phyloP scores from a whole-genome alignment of 768 basidiomycete species.

The Crassisporium funariophilum region DNA sequence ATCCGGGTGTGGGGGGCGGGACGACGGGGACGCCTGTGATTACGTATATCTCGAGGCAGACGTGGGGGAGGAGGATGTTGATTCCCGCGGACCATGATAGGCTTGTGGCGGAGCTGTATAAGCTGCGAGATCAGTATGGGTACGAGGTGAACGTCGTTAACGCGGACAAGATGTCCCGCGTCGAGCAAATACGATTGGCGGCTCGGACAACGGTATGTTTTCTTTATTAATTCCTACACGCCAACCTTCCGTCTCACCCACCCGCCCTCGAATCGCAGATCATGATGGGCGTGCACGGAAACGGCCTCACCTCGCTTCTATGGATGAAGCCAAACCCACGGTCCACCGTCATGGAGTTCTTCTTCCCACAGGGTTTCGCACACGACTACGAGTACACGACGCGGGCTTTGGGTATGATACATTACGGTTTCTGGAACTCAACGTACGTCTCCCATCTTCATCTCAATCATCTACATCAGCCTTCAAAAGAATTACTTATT shows the following conservation, averaged over 20 bases:
- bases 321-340: slow-evolving; percentile 90
- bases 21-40: slow-evolving; percentile 71
- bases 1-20: slow-evolving; percentile 42
- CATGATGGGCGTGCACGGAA: slow-evolving; percentile 94
- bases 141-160: slow-evolving; percentile 89
- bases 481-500: no score
- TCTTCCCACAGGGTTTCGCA: slow-evolving; percentile 82
- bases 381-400: slow-evolving; percentile 84
- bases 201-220: slow-evolving; percentile 79
- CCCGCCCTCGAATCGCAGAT: no score
- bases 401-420: slow-evolving; percentile 79
- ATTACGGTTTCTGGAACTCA: slow-evolving; percentile 85
- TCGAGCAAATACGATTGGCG: slow-evolving; percentile 80
- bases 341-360: slow-evolving; percentile 92
- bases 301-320: slow-evolving; percentile 82
- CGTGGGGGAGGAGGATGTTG: slow-evolving; percentile 86
- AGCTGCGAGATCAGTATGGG: slow-evolving; percentile 67
- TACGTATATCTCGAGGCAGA: slow-evolving; percentile 90
- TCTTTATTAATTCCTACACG: not conserved
- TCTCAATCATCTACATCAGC: not conserved
- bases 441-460: slow-evolving; percentile 39
- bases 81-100: slow-evolving; percentile 73
- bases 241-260: slow-evolving; percentile 5
- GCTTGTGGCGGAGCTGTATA: slow-evolving; percentile 73
- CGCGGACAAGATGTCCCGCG: slow-evolving; percentile 78